Conservation (phyloP, 345 rosid genomes). For the Boechera retrofracta region DNA sequence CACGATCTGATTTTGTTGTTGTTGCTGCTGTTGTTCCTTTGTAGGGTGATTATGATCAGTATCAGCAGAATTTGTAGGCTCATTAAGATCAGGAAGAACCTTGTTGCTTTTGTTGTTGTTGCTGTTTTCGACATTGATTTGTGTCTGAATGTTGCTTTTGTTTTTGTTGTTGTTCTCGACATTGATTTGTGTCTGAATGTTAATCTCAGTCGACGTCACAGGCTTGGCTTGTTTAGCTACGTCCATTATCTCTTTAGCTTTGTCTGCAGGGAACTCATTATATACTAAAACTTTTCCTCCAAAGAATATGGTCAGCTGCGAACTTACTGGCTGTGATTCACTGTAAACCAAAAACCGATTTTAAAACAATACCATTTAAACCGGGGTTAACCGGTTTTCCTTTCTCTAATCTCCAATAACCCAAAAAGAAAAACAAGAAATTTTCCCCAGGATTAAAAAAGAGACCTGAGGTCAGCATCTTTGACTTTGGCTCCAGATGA, state of each 20-base stretch:
- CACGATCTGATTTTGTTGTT: slow-evolving; percentile 38
- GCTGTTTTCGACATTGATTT: too few relatives aligned
- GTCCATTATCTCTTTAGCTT: slow-evolving; percentile 60
- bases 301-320: slow-evolving; percentile 76
- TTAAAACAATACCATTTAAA: slow-evolving; percentile 14
- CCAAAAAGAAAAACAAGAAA: not conserved
- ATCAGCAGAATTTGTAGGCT: slow-evolving; percentile 35
- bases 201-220: not conserved
- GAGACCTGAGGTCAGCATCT: slow-evolving; percentile 36
- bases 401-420: not conserved
- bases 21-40: slow-evolving; percentile 17
- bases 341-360: slow-evolving; percentile 23
- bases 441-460: not conserved
- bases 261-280: slow-evolving; percentile 62
- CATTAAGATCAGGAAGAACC: slow-evolving; percentile 52
- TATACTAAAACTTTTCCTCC: slow-evolving; percentile 58
- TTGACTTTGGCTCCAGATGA: slow-evolving; percentile 29
- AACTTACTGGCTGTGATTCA: slow-evolving; percentile 33
- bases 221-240: slow-evolving; percentile 49
- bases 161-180: slow-evolving; percentile 14
- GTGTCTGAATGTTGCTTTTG: slow-evolving; percentile 20
- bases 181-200: slow-evolving; percentile 15
- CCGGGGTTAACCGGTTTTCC: slow-evolving; percentile 2
- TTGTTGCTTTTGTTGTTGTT: slow-evolving; percentile 22
- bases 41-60: slow-evolving; percentile 7